Percentiles rank a stretch among this genome's conserved stretches.
phyloP scores from a whole-genome alignment of 202 grass and related monocot genomes.

The Setaria italica region DNA sequence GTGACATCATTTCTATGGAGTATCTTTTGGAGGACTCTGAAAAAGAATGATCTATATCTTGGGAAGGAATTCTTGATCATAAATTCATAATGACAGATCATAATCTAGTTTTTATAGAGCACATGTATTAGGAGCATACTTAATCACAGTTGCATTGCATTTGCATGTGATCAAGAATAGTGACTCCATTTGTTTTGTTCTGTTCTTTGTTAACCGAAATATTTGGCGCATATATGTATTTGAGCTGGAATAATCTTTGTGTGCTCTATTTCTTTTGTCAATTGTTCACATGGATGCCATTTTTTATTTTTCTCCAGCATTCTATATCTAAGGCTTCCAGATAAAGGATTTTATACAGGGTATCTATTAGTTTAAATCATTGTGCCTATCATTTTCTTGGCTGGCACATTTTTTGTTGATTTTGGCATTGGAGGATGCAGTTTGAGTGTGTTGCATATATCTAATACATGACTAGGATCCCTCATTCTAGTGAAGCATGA shows the following conservation, averaged over 20 bases:
- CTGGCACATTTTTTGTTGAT: constrained; percentile 7
- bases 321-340: constrained; percentile 3
- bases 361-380: background rate
- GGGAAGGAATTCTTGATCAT: background rate
- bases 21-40: background rate
- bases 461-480: background rate
- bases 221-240: background rate
- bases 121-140: background rate
- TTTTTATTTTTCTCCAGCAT: background rate
- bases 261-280: background rate
- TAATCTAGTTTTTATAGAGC: background rate
- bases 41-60: background rate
- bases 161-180: background rate
- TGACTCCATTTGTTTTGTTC: background rate
- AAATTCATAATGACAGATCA: background rate
- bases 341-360: background rate
- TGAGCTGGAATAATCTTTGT: background rate
- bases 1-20: background rate
- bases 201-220: background rate
- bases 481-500: constrained; percentile 11
- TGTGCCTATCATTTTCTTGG: background rate
- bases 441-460: background rate
- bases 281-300: background rate
- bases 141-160: background rate
- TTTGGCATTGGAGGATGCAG: background rate